These are phyloP conservation scores for Paracorniculantispora psalliotae DNA, from an alignment of 2,329 filamentous ascomycete species.

Conservation along the genomic window DNA sequence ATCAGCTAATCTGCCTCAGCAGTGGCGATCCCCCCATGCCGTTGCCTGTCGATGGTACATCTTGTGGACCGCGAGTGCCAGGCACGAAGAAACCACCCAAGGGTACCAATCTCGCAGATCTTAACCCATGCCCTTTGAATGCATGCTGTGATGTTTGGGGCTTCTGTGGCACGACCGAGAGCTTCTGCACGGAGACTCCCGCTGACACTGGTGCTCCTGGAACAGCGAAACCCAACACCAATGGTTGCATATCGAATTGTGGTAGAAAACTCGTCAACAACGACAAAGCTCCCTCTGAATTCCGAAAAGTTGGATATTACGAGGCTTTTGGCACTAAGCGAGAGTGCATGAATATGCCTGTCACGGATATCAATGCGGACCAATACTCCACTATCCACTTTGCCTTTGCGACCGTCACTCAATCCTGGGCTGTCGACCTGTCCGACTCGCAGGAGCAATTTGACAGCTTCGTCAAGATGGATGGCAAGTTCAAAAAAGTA, in stretches of 20 bases:
- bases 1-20: conserved; percentile 21
- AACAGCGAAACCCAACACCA: conserved; percentile 25
- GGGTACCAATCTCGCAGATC: too few relatives aligned
- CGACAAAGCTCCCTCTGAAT: conserved; percentile 9
- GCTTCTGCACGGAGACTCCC: conserved; percentile 31
- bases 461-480: conserved; percentile 17
- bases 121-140: conserved; percentile 27
- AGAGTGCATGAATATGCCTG: conserved; percentile 24
- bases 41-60: conserved; percentile 24
- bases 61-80: conserved; percentile 38
- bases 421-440: conserved; percentile 17
- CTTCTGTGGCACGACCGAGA: conserved; percentile 34
- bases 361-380: conserved; percentile 9
- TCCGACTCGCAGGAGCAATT: conserved; percentile 20
- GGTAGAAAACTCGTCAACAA: conserved; percentile 22
- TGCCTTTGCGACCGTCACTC: conserved; percentile 29
- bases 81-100: conserved; percentile 28
- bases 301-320: conserved; percentile 24
- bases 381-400: conserved; percentile 32
- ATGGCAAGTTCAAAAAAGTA: conserved; percentile 21
- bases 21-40: conserved; percentile 22
- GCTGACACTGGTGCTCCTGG: conserved; percentile 30
- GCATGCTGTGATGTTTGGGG: conserved; percentile 34
- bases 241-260: conserved; percentile 27
- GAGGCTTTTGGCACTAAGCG: conserved; percentile 30